Evolutionary conservation across 345 rosid genomes (phyloP).

Genomic region (Rhodomyrtus tomentosa): DNA sequence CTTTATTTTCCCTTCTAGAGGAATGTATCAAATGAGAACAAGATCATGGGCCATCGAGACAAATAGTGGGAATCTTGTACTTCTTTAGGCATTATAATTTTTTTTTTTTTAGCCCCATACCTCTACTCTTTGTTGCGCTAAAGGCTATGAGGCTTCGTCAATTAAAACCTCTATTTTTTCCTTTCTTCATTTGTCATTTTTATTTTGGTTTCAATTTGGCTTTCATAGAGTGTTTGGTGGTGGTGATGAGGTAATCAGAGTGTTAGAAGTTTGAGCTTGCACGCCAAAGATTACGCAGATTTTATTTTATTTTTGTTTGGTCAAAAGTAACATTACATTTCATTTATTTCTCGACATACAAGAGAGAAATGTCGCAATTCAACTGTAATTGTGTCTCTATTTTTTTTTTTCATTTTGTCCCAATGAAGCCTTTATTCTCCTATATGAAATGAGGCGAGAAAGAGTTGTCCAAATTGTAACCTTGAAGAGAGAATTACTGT

Average conservation of each 20-base stretch:
- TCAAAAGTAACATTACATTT: too few species aligned
- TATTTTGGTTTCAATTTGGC: neutral
- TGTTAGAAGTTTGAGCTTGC: neutral
- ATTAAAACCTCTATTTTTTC: neutral
- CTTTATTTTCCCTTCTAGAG: neutral
- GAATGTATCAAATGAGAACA: neutral
- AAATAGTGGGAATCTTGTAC: neutral
- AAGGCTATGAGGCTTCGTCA: neutral
- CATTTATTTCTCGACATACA: too few species aligned
- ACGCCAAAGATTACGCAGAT: neutral
- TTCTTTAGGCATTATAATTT: neutral
- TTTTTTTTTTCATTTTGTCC: neutral
- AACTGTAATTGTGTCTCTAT: too few species aligned
- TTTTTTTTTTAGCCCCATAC: neutral
- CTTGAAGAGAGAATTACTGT: neutral
- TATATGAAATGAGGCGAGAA: neutral
- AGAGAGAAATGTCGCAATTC: too few species aligned
- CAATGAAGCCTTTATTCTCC: neutral
- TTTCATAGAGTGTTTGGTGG: neutral
- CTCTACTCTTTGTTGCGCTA: neutral
- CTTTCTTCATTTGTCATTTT: neutral
- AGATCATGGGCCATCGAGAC: neutral
- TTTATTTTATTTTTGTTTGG: too few species aligned
- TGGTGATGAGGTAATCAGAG: neutral
- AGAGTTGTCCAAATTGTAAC: neutral